Percentiles rank a stretch among this genome's conserved stretches.
Evolutionary conservation across 2,329 filamentous ascomycete species (phyloP).

Genomic region (Plenodomus tracheiphilus): DNA sequence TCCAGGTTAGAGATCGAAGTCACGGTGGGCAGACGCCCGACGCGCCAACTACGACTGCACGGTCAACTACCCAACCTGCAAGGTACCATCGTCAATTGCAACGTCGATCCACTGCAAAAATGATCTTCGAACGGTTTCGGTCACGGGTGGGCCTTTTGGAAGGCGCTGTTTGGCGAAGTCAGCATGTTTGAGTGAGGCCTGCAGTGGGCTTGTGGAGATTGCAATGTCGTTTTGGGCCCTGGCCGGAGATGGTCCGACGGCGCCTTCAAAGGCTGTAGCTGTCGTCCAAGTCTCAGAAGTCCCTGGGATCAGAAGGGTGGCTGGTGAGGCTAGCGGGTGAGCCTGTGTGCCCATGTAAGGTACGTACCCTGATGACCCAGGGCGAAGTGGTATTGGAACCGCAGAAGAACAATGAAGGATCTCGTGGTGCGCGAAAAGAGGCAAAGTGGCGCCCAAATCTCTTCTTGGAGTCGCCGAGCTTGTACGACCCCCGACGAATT

Average conservation of each 20-base stretch:
- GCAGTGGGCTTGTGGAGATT: neutral
- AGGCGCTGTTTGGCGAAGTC: neutral
- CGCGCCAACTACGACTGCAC: conserved; percentile 6
- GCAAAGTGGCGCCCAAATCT: conserved; percentile 12
- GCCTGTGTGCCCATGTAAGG: conserved; percentile 21
- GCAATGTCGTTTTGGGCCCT: neutral
- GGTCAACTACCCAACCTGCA: conserved; percentile 21
- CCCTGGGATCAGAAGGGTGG: conserved; percentile 10
- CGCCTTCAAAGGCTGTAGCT: conserved; percentile 2
- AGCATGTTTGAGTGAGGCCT: neutral
- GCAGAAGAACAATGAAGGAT: conserved; percentile 8
- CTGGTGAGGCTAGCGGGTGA: conserved; percentile 25
- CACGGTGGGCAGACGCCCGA: neutral
- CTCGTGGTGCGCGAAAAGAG: conserved; percentile 18
- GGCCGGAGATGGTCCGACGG: conserved; percentile 12
- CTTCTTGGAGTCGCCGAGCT: conserved; percentile 24
- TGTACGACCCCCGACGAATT: conserved; percentile 24
- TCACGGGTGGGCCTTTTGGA: neutral
- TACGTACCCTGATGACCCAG: conserved; percentile 20
- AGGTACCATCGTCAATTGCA: conserved; percentile 21
- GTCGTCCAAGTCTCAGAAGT: conserved; percentile 2
- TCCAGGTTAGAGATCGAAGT: neutral
- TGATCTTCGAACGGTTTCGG: neutral
- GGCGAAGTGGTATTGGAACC: conserved; percentile 3
- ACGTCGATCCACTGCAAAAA: conserved; percentile 8